Percentiles rank a stretch among this genome's conserved stretches.
Evolutionary conservation across 2,329 filamentous ascomycete species (phyloP).

Genomic region (Xenosphaeropsis pyriputrescens): DNA sequence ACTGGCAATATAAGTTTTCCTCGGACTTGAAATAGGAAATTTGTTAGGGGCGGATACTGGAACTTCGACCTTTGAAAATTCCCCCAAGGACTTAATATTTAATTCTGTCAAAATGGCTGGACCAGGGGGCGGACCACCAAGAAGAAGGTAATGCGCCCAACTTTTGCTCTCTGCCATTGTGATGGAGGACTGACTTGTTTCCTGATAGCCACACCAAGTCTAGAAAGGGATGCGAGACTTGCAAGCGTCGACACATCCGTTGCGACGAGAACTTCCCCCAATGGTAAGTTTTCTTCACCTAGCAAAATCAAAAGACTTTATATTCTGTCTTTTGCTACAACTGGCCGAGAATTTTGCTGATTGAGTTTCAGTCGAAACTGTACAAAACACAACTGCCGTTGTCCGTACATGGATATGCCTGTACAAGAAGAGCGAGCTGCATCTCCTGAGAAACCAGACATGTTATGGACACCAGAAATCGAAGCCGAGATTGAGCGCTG

Average conservation of each 20-base stretch:
- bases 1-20: too few species aligned
- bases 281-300: constrained; percentile 47
- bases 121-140: constrained; percentile 84
- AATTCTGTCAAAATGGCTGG: constrained; percentile 56
- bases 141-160: constrained; percentile 37
- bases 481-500: constrained; percentile 70
- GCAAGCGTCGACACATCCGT: constrained; percentile 92
- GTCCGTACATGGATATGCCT: constrained; percentile 88
- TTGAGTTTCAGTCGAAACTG: constrained; percentile 59
- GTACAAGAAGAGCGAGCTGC: constrained; percentile 46
- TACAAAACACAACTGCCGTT: constrained; percentile 96
- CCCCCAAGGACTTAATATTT: too few species aligned
- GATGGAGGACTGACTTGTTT: not conserved
- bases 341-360: not conserved
- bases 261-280: constrained; percentile 97
- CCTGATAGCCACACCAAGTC: constrained; percentile 84
- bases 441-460: constrained; percentile 47
- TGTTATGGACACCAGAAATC: constrained; percentile 79
- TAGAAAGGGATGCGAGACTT: constrained; percentile 94
- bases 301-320: not conserved
- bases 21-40: too few species aligned
- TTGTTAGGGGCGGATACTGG: too few species aligned
- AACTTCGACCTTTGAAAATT: too few species aligned
- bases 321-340: not conserved
- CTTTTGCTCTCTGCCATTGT: not conserved